Evolutionary conservation across 2,329 filamentous ascomycete genomes (phyloP), one percentile per base, ranked within the genome.

Genomic region (Paraconiothyrium brasiliense): DNA sequence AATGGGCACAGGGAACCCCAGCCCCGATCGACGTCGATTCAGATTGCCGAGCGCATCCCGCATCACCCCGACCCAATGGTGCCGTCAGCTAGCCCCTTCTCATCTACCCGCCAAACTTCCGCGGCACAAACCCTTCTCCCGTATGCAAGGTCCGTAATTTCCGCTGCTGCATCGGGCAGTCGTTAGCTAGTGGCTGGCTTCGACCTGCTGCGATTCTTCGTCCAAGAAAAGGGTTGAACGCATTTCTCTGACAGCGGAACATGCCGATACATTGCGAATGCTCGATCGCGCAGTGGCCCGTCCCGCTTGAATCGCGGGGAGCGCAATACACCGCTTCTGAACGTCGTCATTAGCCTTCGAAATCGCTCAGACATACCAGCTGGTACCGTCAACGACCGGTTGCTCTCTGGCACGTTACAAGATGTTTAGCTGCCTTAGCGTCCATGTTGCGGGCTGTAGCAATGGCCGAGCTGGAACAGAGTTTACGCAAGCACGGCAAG

Each of bases 11-110:
- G 67, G 74, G 72, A 67, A 61, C 58, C 68, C 72, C 60, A 59
- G 67, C 44, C 46, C 39, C 44, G 72, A 76, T 76, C 73, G 62
- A 62, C 54, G 68, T 69, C 70, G 61, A 67, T 70, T 61, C 73
- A 76, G 74, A 76, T 78, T 76, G 69, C 75, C 74, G 74, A 76
- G 68, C 67, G 63, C 55, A 67, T 66, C 63, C 67, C 61, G 61
- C 62, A 68, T 70, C 67, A 62, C 60, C 71, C 71, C 63, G 60
- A 67, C 61, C 70, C 74, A 77, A 76, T 77, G 60, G 61, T 58
- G 60, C 59, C 37, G 22, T 58, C 56, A 61, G 54, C 58, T 66
- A 43, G 56, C 58, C 64, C 67, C 59, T 65, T 60, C 56, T 67
- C 67, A 74, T 70, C 73, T 69, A 69, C 64, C 69, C 67, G 67